A percentile compares a stretch with the other conserved stretches of the same genome.
Evolutionary conservation across 177 flowering plant genomes (phyloP).

Genomic region (Vitis hybrid): DNA sequence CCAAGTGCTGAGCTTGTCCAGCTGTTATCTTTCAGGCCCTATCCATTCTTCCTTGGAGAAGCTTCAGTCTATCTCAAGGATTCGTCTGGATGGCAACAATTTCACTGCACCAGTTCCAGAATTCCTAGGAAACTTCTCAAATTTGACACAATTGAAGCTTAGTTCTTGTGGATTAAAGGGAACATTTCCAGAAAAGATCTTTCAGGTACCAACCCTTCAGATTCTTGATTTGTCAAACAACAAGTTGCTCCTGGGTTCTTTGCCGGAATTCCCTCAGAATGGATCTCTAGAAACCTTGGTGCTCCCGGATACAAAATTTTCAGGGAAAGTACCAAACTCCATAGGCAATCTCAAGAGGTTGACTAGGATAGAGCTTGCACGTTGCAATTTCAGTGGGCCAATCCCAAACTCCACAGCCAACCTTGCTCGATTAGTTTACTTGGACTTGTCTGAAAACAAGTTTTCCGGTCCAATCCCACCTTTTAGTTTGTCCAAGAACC

Average conservation of each 20-base stretch:
- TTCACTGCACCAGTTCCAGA: too few relatives aligned
- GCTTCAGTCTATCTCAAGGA: too few relatives aligned
- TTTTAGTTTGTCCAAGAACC: conserved; percentile 10
- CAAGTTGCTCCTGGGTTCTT: conserved; percentile 12
- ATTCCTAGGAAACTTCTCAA: too few relatives aligned
- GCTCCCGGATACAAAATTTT: conserved; percentile 12
- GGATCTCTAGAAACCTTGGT: conserved; percentile 13
- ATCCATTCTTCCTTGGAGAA: accelerated
- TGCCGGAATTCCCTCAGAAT: conserved; percentile 23
- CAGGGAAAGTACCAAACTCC: conserved; percentile 20
- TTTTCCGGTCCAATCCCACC: too few relatives aligned
- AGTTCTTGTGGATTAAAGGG: too few relatives aligned
- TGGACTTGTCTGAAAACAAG: too few relatives aligned
- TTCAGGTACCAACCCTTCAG: too few relatives aligned
- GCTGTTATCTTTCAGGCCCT: conserved; percentile 10
- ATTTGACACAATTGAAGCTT: accelerated
- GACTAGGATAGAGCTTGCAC: conserved; percentile 13
- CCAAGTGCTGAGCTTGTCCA: neutral
- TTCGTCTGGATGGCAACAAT: accelerated
- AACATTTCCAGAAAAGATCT: too few relatives aligned
- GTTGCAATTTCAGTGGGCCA: conserved; percentile 10
- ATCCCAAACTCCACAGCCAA: too few relatives aligned
- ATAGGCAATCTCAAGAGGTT: conserved; percentile 21
- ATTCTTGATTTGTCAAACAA: too few relatives aligned
- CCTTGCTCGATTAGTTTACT: accelerated